A percentile compares a stretch with the other conserved stretches of the same genome.
These are phyloP conservation scores for Berkeleyomyces basicola DNA, from an alignment of 2,329 filamentous ascomycete species.

Conservation along the genomic window DNA sequence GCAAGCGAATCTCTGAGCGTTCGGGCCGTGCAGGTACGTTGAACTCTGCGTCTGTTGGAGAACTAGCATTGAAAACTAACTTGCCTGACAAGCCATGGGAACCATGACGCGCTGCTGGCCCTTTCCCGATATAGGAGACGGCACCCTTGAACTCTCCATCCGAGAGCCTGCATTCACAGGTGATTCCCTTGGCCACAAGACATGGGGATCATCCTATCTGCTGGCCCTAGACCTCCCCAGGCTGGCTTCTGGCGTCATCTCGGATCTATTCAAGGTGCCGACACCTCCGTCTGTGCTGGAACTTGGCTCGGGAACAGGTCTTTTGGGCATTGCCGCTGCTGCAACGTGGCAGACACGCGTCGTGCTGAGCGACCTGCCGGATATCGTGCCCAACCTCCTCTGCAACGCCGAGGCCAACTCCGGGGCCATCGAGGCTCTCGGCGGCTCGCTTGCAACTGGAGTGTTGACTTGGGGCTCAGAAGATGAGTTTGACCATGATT, in stretches of 20 bases:
- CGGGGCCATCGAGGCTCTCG: conserved; percentile 33
- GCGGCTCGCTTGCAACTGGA: conserved; percentile 43
- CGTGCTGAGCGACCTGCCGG: conserved; percentile 64
- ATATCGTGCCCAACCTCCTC: conserved; percentile 68
- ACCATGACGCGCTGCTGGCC: conserved; percentile 40
- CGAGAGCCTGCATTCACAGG: conserved; percentile 77
- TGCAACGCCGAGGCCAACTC: conserved; percentile 54
- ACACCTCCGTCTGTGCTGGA: conserved; percentile 41
- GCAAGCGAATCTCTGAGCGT: conserved; percentile 63
- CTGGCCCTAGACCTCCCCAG: conserved; percentile 54
- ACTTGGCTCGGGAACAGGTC: conserved; percentile 75
- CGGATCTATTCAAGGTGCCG: conserved; percentile 27
- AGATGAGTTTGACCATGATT: conserved; percentile 26
- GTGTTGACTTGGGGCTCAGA: conserved; percentile 57
- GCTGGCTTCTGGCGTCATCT: conserved; percentile 29
- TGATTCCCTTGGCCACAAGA: conserved; percentile 73
- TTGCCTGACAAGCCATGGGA: conserved; percentile 31
- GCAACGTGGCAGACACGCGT: conserved; percentile 50
- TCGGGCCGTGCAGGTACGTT: conserved; percentile 55
- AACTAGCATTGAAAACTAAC: neutral
- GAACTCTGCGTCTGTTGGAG: neutral
- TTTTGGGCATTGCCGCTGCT: conserved; percentile 77
- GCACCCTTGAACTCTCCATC: conserved; percentile 48
- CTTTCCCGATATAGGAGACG: conserved; percentile 21
- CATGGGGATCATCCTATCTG: conserved; percentile 83